These are phyloP conservation scores for Zymoseptoria crescenta DNA, from an alignment of 2,329 filamentous ascomycete genomes.

Conservation along the genomic window DNA sequence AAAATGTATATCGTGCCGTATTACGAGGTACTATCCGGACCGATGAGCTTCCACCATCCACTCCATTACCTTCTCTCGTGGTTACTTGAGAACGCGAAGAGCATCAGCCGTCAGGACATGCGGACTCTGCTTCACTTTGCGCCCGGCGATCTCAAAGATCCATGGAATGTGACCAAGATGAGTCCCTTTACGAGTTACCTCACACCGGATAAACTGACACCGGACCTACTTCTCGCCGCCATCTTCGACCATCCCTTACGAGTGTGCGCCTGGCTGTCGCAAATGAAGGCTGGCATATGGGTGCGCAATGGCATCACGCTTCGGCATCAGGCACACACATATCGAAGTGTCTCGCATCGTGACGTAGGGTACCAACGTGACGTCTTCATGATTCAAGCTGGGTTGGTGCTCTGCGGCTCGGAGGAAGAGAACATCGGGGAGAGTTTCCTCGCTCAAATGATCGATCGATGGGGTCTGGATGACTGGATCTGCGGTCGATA, in stretches of 20 bases:
- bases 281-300: slow-evolving; percentile 99
- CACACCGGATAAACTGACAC: slow-evolving; percentile 16
- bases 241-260: slow-evolving; percentile 89
- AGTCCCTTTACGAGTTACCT: slow-evolving; percentile 3
- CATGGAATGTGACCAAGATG: slow-evolving; percentile 21
- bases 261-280: slow-evolving; percentile 91
- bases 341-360: slow-evolving; percentile 78
- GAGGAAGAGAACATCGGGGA: slow-evolving; percentile 44
- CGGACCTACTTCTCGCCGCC: slow-evolving; percentile 24
- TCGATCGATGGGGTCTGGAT: slow-evolving; percentile 84
- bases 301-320: slow-evolving; percentile 95
- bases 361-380: slow-evolving; percentile 93
- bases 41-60: slow-evolving; percentile 95
- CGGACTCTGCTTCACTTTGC: slow-evolving; percentile 64
- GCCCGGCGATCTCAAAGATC: slow-evolving; percentile 55
- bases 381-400: slow-evolving; percentile 86
- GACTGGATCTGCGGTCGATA: slow-evolving; percentile 83
- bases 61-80: slow-evolving; percentile 94
- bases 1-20: slow-evolving; percentile 60
- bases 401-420: slow-evolving; percentile 76
- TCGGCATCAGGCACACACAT: slow-evolving; percentile 88
- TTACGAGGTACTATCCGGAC: slow-evolving; percentile 79
- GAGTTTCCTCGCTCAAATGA: slow-evolving; percentile 73
- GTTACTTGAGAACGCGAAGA: slow-evolving; percentile 83
- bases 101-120: slow-evolving; percentile 61